Conservation (phyloP, 805 yeast species). For the Phaffomyces opuntiae region DNA sequence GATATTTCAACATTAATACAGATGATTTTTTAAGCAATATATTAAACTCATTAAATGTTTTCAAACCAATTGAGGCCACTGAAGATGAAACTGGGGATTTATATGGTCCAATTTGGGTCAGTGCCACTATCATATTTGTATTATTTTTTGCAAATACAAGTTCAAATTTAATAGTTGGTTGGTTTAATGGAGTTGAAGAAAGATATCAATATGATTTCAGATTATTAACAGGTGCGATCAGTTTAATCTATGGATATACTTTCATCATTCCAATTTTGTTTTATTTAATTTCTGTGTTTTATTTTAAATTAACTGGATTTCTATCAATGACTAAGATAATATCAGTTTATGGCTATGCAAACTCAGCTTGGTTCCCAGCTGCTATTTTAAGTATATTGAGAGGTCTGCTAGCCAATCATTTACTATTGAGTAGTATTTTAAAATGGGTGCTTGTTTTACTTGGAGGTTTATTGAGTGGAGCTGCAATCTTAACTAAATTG, state of each 20-base stretch:
- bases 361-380: conserved; percentile 80
- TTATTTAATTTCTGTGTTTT: conserved; percentile 45
- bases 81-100: conserved; percentile 53
- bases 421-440: conserved; percentile 37
- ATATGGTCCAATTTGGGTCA: conserved; percentile 89
- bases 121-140: conserved; percentile 69
- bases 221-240: conserved; percentile 59
- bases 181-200: conserved; percentile 32
- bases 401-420: conserved; percentile 42
- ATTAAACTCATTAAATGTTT: conserved; percentile 50
- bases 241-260: conserved; percentile 71
- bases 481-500: conserved; percentile 41
- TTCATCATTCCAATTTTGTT: conserved; percentile 52
- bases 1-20: conserved; percentile 65
- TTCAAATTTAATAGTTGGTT: conserved; percentile 54
- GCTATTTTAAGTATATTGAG: conserved; percentile 54
- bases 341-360: conserved; percentile 80
- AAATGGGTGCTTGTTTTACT: conserved; percentile 57
- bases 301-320: conserved; percentile 43
- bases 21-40: conserved; percentile 51
- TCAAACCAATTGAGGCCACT: conserved; percentile 28
- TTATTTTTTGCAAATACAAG: conserved; percentile 73
- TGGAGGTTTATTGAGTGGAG: conserved; percentile 59
- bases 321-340: conserved; percentile 51
- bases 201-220: conserved; percentile 55